Evolutionary conservation across 371 early-diverging fungal species (phyloP).

Genomic region (Mortierella sp.): DNA sequence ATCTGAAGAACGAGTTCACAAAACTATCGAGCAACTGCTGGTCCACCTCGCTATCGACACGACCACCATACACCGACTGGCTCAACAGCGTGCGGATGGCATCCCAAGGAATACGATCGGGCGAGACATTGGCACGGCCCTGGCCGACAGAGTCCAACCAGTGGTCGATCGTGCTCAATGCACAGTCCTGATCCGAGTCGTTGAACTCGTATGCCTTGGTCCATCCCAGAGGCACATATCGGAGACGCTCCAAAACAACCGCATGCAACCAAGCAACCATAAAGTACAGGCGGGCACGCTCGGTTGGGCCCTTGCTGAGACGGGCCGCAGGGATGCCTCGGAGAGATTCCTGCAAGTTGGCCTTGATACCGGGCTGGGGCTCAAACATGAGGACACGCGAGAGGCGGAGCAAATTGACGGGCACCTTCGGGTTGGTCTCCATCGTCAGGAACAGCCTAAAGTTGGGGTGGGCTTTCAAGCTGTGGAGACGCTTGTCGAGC

Average conservation of each 20-base stretch:
- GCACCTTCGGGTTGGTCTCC: conserved; percentile 98
- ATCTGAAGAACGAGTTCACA: conserved; percentile 84
- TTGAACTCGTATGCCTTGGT: conserved; percentile 97
- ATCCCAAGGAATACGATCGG: conserved; percentile 96
- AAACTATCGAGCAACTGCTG: conserved; percentile 91
- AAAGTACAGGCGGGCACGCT: conserved; percentile 93
- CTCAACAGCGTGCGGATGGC: conserved; percentile 90
- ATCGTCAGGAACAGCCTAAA: conserved; percentile 98
- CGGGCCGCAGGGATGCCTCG: conserved; percentile 73
- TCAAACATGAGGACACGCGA: conserved; percentile 96
- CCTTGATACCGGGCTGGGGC: conserved; percentile 96
- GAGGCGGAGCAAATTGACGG: conserved; percentile 89
- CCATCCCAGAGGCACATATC: conserved; percentile 98
- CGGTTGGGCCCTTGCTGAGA: conserved; percentile 81
- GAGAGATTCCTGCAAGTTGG: conserved; percentile 91
- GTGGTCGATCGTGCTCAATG: conserved; percentile 87
- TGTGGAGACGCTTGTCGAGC: conserved; percentile 94
- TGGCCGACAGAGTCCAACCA: conserved; percentile 90
- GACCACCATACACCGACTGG: conserved; percentile 96
- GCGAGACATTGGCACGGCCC: conserved; percentile 91
- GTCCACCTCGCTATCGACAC: conserved; percentile 95
- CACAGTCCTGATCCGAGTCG: conserved; percentile 96
- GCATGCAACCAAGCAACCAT: conserved; percentile 98
- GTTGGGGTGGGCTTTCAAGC: conserved; percentile 83
- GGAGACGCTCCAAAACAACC: conserved; percentile 93